Evolutionary conservation across 1,284 basidiomycete species (phyloP), one percentile per base, ranked within the genome.

Genomic region (Trichosporon coremiiforme): DNA sequence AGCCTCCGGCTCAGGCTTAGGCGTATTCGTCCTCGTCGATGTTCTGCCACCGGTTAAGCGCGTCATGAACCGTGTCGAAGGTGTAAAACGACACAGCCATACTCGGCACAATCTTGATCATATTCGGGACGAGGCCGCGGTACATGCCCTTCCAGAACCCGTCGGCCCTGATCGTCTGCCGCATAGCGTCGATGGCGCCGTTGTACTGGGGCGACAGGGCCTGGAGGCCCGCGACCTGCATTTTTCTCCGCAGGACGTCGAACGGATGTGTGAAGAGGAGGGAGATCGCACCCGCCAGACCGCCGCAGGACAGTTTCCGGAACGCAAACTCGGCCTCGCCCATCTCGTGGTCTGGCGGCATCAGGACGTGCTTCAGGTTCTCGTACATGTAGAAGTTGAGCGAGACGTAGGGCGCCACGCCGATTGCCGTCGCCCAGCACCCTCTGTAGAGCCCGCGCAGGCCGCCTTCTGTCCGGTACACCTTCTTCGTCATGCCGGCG

Each of bases 221-320:
- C 84, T 68, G 84, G 90, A 98, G 91, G 1, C 95, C 96, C 1
- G 90, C 89, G 10, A 82, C 80, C 82, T 99, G 96, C 91, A 99
- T 95, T 84, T 97, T 94, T 65, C 96, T 87, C 55, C 96, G 87
- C 67, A 98, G 84, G 0, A 98, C 94, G 81, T 99, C 96, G 77
- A 98, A 92, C 0, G 96, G 96, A 80, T 97, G 98, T 7, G 96
- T 98, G 76, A 98, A 84, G 41, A 94, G 94, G 82, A 98, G 93
- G 35, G 92, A 94, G 75, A 97, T 91, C 22, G 90, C 83, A 1
- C 87, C 87, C 0, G 86, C 86, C 5, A 86, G 70, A 0, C 84
- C 86, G 12, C 87, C 87, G 69, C 86, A 86, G 0, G 72, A 74
- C n/a, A 88, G 80, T 75, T 80, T 82, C 29, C 78, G 77, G 2